Base-by-base conservation (phyloP, 163 green algal species). In the Coccomyxa subellipsoidea region DNA sequence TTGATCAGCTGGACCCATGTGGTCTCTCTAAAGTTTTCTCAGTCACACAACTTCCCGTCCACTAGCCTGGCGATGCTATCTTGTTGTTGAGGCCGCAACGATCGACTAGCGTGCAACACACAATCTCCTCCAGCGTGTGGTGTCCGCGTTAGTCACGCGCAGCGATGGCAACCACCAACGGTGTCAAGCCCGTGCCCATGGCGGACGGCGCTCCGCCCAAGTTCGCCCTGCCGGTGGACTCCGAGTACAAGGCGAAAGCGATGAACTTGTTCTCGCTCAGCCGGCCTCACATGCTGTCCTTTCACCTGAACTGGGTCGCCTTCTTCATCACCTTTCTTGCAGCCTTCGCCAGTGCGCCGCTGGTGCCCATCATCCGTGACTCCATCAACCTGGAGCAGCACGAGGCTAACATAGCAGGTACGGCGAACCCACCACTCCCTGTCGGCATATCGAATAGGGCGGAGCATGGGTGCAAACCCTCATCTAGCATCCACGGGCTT, bases 311-410 rank as follows among this genome's bases (percentile, higher is more conserved):
- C 2, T 97, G 94, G 94, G 7, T 73, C 6, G 29, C 27, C 12
- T 89, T 89, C 71, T 85, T 87, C 70, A 77, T 91, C 25, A 87
- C 91, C 27, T 98, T 98, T 85, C 81, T 94, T 27, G 92, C 91
- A 69, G 91, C 90, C 7, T 98, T 97, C 84, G 92, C 94, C 25
- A 92, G 93, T 0, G 91, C 94, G 10, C 91, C 93, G 31, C 84
- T 98, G 80, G 85, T 95, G 21, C 89, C 92, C 23, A 84, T 95
- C 79, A 96, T 98, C 78, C 91, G 94, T 35, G 79, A 91, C 10
- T 91, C 95, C 87, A 53, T 98, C 6, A 83, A 89, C 80, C 87
- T 97, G 25, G 92, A 80, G 35, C 86, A 88, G 71, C 75, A 80
- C n/a, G 38, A 92, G 27, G 80, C 91, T 32, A 87, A 82, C 8